Evolutionary conservation across 305 asterid species (phyloP).

Genomic region (Petunia hybrid): DNA sequence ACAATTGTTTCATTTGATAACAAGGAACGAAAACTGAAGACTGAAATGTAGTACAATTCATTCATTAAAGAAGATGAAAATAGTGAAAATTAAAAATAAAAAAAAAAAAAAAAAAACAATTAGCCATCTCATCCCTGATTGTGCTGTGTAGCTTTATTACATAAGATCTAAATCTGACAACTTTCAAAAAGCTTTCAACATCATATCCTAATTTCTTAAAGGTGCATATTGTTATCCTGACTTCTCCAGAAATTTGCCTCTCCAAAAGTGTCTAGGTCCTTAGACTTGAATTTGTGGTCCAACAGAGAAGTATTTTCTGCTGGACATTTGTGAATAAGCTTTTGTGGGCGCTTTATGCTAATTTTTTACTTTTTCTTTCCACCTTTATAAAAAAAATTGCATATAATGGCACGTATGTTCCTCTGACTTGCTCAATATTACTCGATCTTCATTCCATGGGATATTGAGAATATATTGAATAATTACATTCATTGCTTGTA

Average conservation of each 20-base stretch:
- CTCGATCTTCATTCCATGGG: neutral
- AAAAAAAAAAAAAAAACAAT: neutral
- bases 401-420: neutral
- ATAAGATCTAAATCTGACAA: constrained; percentile 9
- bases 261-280: neutral
- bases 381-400: neutral
- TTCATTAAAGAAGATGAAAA: neutral
- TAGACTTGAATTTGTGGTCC: constrained; percentile 8
- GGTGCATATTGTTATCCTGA: neutral
- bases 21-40: neutral
- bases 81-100: neutral
- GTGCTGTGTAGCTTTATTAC: neutral
- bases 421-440: neutral
- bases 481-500: neutral
- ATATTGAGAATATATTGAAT: neutral
- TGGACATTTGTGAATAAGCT: neutral
- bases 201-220: constrained; percentile 10
- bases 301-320: neutral
- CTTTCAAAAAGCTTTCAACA: constrained; percentile 2
- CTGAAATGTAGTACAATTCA: neutral
- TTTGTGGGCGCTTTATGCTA: neutral
- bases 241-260: neutral
- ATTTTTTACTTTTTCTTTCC: neutral
- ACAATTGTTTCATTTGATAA: neutral
- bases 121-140: neutral